phyloP scores from a whole-genome alignment of 2,329 filamentous ascomycete genomes.

The Colletotrichum ledebouriae region DNA sequence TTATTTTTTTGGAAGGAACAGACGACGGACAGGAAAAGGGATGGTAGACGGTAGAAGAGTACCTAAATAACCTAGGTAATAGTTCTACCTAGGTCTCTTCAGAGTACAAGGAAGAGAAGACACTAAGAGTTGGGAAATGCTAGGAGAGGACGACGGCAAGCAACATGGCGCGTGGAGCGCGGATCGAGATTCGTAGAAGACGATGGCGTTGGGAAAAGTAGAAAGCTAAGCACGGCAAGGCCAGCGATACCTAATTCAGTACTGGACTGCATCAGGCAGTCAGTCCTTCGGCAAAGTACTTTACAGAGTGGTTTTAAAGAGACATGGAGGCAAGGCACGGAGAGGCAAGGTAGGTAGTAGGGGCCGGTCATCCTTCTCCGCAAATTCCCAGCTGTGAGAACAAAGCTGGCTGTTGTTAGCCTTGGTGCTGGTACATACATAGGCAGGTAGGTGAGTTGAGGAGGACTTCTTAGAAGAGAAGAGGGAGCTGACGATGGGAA shows the following conservation, averaged over 20 bases:
- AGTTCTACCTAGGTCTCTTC: too few relatives aligned
- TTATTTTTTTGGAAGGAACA: constrained; percentile 2
- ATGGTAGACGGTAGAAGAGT: not conserved
- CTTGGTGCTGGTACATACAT: not conserved
- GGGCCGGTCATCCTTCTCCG: constrained; percentile 1
- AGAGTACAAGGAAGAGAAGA: constrained; percentile 14
- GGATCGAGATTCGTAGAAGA: constrained; percentile 37
- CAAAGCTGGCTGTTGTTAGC: not conserved
- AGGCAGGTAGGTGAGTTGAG: too few relatives aligned
- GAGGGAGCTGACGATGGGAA: constrained; percentile 11
- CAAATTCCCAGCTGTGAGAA: too few relatives aligned
- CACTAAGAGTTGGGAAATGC: not conserved
- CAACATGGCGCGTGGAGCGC: constrained; percentile 40
- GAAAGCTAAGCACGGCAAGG: constrained; percentile 12
- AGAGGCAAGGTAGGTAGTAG: not conserved
- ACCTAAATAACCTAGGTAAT: not conserved
- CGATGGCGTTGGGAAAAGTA: constrained; percentile 37
- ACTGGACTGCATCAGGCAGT: constrained; percentile 32
- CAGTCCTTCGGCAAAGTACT: constrained; percentile 17
- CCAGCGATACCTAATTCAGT: constrained; percentile 9
- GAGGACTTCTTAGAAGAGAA: too few relatives aligned
- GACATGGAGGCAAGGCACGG: not conserved
- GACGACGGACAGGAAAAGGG: not conserved
- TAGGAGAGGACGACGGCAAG: constrained; percentile 34
- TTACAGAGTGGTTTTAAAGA: not conserved